Conservation (phyloP, 2,329 filamentous ascomycete species). For the Hymenoscyphus albidus region DNA sequence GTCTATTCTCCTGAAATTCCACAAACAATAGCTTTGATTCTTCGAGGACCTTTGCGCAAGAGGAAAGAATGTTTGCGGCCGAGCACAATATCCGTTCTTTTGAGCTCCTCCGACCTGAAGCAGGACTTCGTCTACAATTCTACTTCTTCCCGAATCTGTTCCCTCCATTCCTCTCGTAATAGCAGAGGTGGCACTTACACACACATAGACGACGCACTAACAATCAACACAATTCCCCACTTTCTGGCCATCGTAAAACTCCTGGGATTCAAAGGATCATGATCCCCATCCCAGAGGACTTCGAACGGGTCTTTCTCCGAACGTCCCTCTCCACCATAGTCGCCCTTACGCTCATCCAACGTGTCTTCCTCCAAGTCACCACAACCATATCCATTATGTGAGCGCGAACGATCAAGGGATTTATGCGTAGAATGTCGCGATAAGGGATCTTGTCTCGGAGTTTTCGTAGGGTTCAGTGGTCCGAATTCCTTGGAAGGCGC, state of each 20-base stretch:
- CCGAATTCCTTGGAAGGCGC: slow-evolving; percentile 20
- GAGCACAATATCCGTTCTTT: too few species aligned
- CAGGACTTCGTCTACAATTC: neutral
- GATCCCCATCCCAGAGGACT: slow-evolving; percentile 71
- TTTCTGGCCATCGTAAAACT: slow-evolving; percentile 63
- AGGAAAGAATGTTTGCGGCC: too few species aligned
- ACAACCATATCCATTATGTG: slow-evolving; percentile 36
- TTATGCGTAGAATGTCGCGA: slow-evolving; percentile 8
- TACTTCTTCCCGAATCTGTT: slow-evolving; percentile 3
- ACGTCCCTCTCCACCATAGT: slow-evolving; percentile 18
- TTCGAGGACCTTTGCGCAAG: too few species aligned
- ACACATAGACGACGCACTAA: slow-evolving; percentile 71
- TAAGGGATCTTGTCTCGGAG: slow-evolving; percentile 15
- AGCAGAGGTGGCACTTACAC: slow-evolving; percentile 60
- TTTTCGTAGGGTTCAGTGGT: slow-evolving; percentile 18
- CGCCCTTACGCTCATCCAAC: slow-evolving; percentile 17
- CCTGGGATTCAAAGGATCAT: slow-evolving; percentile 70
- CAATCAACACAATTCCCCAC: slow-evolving; percentile 74
- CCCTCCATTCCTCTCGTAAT: neutral
- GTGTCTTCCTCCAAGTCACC: slow-evolving; percentile 22
- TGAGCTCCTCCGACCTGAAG: too few species aligned
- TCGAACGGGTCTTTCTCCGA: slow-evolving; percentile 51
- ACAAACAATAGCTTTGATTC: too few species aligned
- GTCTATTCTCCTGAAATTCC: too few species aligned
- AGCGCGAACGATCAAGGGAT: slow-evolving; percentile 24